These are phyloP conservation scores for Ricinus communis DNA, from an alignment of 345 rosid genomes.

Conservation along the genomic window DNA sequence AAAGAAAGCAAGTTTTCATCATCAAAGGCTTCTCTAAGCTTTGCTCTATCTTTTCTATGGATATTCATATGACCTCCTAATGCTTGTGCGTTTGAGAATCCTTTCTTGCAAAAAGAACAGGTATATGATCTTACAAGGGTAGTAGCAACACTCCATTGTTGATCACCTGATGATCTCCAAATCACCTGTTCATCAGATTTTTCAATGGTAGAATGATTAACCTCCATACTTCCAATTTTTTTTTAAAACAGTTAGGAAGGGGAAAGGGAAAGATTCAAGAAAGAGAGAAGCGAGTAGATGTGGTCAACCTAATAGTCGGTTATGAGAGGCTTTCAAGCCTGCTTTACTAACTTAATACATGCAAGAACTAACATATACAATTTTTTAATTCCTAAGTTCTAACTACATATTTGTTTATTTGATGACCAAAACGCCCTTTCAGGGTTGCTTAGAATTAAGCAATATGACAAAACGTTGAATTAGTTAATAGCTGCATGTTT, in stretches of 20 bases:
- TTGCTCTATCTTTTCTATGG: conserved; percentile 36
- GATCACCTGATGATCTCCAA: conserved; percentile 22
- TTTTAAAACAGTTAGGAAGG: not conserved
- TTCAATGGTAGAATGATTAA: conserved; percentile 13
- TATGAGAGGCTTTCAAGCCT: conserved; percentile 16
- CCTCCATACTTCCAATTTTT: conserved; percentile 20
- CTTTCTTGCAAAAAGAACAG: conserved; percentile 33
- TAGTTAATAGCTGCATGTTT: not conserved
- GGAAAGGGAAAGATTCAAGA: not conserved
- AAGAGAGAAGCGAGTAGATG: not conserved
- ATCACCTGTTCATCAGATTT: conserved; percentile 19
- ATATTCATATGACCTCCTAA: conserved; percentile 38
- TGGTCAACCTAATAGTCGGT: conserved; percentile 28
- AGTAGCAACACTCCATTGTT: not conserved
- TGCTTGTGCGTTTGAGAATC: conserved; percentile 32
- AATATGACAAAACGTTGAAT: not conserved
- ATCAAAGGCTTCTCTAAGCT: conserved; percentile 18
- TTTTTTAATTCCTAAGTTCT: not conserved
- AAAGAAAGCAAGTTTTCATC: conserved; percentile 32
- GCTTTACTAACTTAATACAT: not conserved
- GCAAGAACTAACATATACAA: not conserved
- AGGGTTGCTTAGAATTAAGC: not conserved
- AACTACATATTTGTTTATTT: not conserved
- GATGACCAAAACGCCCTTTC: not conserved
- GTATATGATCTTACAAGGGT: conserved; percentile 30